Evolutionary conservation across 768 basidiomycete species (phyloP).

Genomic region (Mycena rosella): DNA sequence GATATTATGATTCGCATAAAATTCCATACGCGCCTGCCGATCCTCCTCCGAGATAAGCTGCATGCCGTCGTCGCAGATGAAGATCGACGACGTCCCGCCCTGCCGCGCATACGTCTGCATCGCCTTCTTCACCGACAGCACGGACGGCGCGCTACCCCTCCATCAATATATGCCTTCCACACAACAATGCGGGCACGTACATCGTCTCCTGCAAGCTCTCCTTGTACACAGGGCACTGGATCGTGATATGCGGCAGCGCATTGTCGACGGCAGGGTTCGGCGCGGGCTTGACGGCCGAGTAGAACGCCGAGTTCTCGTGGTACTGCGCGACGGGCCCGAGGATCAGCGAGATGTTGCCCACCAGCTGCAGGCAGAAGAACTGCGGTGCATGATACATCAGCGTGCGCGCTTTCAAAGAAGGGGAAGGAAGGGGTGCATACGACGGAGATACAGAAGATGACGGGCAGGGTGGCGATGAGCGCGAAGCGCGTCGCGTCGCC

Average conservation of each 20-base stretch:
- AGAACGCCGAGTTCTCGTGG: conserved; percentile 87
- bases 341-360: conserved; percentile 74
- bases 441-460: conserved; percentile 83
- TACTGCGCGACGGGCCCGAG: conserved; percentile 89
- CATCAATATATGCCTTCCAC: conserved; percentile 8
- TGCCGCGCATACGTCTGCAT: conserved; percentile 91
- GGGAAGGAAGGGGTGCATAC: conserved; percentile 54
- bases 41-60: conserved; percentile 77
- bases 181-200: conserved; percentile 53
- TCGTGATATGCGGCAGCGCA: conserved; percentile 81
- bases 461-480: conserved; percentile 72
- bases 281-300: conserved; percentile 77
- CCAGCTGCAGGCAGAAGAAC: conserved; percentile 84
- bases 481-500: conserved; percentile 72
- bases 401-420: background rate
- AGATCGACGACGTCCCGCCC: conserved; percentile 83
- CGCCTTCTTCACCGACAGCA: conserved; percentile 84
- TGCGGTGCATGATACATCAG: conserved; percentile 41
- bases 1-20: conserved; percentile 85
- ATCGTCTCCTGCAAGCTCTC: conserved; percentile 81
- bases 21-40: conserved; percentile 72
- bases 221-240: conserved; percentile 92
- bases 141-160: conserved; percentile 69
- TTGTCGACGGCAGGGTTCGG: conserved; percentile 76
- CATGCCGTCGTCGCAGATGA: conserved; percentile 88